These are phyloP conservation scores for Zymoseptoria brevis DNA, from an alignment of 2,329 filamentous ascomycete genomes.

Conservation along the genomic window DNA sequence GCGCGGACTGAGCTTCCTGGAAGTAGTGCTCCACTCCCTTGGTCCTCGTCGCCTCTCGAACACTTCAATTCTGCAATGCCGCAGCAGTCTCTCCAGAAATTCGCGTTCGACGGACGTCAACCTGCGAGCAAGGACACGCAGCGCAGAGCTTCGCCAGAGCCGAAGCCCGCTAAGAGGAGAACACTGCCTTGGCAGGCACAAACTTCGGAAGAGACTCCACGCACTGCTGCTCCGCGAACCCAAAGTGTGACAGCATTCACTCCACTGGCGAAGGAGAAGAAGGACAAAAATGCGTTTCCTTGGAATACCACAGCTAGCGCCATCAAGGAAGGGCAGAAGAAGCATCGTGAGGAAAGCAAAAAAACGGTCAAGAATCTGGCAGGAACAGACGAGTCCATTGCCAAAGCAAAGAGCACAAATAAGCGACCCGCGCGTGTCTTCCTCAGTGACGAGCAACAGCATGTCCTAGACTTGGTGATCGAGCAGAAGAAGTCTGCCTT, in stretches of 20 bases:
- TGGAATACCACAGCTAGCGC: slow-evolving; percentile 71
- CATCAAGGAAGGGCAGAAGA: slow-evolving; percentile 70
- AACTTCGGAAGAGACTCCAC: slow-evolving; percentile 8
- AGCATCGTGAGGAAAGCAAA: slow-evolving; percentile 55
- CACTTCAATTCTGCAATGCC: slow-evolving; percentile 28
- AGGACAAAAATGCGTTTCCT: slow-evolving; percentile 36
- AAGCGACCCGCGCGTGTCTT: slow-evolving; percentile 52
- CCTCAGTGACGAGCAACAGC: slow-evolving; percentile 77
- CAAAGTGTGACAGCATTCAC: slow-evolving; percentile 30
- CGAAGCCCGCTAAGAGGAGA: slow-evolving; percentile 51
- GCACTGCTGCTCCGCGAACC: slow-evolving; percentile 6
- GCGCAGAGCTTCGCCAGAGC: slow-evolving; percentile 15
- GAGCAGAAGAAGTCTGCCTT: slow-evolving; percentile 82
- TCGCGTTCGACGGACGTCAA: slow-evolving; percentile 11
- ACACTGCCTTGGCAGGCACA: slow-evolving; percentile 51
- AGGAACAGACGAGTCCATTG: slow-evolving; percentile 40
- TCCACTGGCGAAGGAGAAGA: slow-evolving; percentile 34
- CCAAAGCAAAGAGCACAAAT: slow-evolving; percentile 39
- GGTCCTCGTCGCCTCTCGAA: slow-evolving; percentile 50
- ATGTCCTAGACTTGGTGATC: slow-evolving; percentile 75
- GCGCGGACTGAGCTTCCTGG: slow-evolving; percentile 29
- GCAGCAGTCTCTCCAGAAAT: slow-evolving; percentile 10
- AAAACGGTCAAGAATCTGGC: slow-evolving; percentile 41
- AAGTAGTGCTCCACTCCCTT: slow-evolving; percentile 56
- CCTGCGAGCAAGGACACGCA: not conserved